Evolutionary conservation across 2,329 filamentous ascomycete genomes (phyloP).

Genomic region (Rachicladosporium sp.): DNA sequence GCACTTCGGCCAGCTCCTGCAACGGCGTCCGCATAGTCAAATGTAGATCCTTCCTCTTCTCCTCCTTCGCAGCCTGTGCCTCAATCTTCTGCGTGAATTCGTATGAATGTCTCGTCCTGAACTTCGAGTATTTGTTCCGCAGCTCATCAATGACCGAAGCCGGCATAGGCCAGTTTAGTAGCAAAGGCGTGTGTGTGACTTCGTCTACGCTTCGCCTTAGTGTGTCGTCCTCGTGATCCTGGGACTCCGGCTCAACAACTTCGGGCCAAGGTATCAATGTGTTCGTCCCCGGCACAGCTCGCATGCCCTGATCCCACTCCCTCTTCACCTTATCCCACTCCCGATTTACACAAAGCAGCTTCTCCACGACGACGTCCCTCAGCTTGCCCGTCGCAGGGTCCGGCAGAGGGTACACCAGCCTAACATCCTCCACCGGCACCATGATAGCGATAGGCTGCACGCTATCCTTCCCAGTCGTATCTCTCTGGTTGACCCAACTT

Average conservation of each 20-base stretch:
- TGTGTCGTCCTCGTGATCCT: slow-evolving; percentile 57
- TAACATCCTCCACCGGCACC: slow-evolving; percentile 55
- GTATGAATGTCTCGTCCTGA: slow-evolving; percentile 66
- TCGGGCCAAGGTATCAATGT: slow-evolving; percentile 67
- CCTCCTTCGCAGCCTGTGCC: slow-evolving; percentile 41
- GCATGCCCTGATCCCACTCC: slow-evolving; percentile 32
- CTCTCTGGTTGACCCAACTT: slow-evolving; percentile 29
- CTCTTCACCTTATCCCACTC: slow-evolving; percentile 29
- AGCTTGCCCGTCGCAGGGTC: slow-evolving; percentile 52
- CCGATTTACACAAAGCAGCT: slow-evolving; percentile 38
- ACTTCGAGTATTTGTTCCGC: slow-evolving; percentile 67
- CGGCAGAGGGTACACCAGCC: slow-evolving; percentile 65
- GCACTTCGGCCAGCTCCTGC: slow-evolving; percentile 29
- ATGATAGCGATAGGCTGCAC: not conserved
- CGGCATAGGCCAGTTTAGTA: slow-evolving; percentile 70
- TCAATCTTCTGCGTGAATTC: slow-evolving; percentile 58
- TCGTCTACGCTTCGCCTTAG: slow-evolving; percentile 62
- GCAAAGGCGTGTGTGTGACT: slow-evolving; percentile 63
- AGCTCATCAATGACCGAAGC: slow-evolving; percentile 70
- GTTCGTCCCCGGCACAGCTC: slow-evolving; percentile 57
- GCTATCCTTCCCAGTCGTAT: slow-evolving; percentile 36
- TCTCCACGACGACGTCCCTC: slow-evolving; percentile 66
- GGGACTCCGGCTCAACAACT: slow-evolving; percentile 30
- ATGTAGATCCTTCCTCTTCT: slow-evolving; percentile 29
- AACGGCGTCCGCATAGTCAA: slow-evolving; percentile 35